These are phyloP conservation scores for Bipolaris victoriae DNA, from an alignment of 2,329 filamentous ascomycete species.

Conservation along the genomic window DNA sequence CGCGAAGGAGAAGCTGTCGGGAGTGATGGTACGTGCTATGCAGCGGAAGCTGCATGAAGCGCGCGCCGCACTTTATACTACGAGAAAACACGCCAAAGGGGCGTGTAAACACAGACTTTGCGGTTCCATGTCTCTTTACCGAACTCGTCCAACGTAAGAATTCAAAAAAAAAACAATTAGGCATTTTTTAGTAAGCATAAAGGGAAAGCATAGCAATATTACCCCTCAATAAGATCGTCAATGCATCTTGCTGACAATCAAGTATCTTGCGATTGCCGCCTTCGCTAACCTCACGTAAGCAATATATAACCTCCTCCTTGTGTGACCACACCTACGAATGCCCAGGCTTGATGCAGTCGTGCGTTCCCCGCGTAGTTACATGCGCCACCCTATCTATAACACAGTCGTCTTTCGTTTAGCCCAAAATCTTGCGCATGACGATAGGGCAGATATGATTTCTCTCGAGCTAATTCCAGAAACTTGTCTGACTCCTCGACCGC, in stretches of 20 bases:
- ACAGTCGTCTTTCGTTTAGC: neutral
- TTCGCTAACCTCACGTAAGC: neutral
- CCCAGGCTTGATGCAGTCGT: neutral
- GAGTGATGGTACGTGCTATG: too few species aligned
- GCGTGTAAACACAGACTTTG: neutral
- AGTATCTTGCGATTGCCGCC: neutral
- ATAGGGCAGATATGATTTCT: too few species aligned
- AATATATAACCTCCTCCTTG: neutral
- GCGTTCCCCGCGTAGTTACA: neutral
- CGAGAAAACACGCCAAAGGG: too few species aligned
- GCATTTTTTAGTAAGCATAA: neutral
- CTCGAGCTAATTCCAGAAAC: too few species aligned
- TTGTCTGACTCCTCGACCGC: neutral
- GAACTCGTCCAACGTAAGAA: neutral
- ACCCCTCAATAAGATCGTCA: neutral
- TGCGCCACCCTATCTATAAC: neutral
- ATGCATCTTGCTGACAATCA: neutral
- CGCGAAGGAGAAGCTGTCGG: too few species aligned
- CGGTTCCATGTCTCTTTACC: neutral
- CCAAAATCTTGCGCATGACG: neutral
- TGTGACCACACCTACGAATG: neutral
- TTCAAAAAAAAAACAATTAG: neutral
- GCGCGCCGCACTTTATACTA: too few species aligned
- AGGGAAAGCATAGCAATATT: neutral
- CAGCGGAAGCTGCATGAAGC: too few species aligned